These are phyloP conservation scores for Cryptococcus deneoformans DNA, from an alignment of 1,284 basidiomycete species.

Conservation along the genomic window DNA sequence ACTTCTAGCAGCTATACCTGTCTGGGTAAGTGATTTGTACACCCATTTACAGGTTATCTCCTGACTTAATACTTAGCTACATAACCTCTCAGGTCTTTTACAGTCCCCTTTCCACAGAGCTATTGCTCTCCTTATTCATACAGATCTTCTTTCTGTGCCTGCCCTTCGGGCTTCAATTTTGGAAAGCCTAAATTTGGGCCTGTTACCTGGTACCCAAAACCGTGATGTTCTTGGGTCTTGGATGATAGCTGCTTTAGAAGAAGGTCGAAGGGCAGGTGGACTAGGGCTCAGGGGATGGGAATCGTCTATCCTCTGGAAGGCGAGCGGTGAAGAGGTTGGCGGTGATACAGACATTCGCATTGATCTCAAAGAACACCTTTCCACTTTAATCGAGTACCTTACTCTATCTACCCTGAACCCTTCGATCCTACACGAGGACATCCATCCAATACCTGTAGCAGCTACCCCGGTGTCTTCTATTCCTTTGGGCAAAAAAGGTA, in stretches of 20 bases:
- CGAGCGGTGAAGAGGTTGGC: neutral
- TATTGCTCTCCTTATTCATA: slow-evolving; percentile 67
- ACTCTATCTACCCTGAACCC: slow-evolving; percentile 63
- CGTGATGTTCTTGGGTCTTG: slow-evolving; percentile 75
- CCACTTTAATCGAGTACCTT: slow-evolving; percentile 42
- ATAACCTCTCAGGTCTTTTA: slow-evolving; percentile 79
- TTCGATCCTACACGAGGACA: slow-evolving; percentile 59
- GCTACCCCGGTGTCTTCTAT: slow-evolving; percentile 11
- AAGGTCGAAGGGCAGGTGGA: slow-evolving; percentile 40
- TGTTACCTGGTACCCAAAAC: slow-evolving; percentile 59
- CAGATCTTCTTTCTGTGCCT: slow-evolving; percentile 61
- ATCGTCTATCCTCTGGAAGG: slow-evolving; percentile 22
- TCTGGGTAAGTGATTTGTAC: slow-evolving; percentile 63
- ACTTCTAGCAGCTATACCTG: slow-evolving; percentile 59
- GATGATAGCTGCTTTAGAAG: slow-evolving; percentile 53
- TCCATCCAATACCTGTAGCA: slow-evolving; percentile 60
- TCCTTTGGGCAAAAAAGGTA: slow-evolving; percentile 18
- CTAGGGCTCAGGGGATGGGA: slow-evolving; percentile 36
- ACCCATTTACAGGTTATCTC: too few relatives aligned
- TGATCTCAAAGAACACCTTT: slow-evolving; percentile 47
- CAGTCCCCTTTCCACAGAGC: slow-evolving; percentile 82
- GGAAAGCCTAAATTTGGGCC: slow-evolving; percentile 54
- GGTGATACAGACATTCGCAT: slow-evolving; percentile 30
- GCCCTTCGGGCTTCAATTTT: slow-evolving; percentile 59
- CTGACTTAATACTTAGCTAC: slow-evolving; percentile 57